Conservation (phyloP, 2,329 filamentous ascomycete species). For the Stachybotrys echinatus region DNA sequence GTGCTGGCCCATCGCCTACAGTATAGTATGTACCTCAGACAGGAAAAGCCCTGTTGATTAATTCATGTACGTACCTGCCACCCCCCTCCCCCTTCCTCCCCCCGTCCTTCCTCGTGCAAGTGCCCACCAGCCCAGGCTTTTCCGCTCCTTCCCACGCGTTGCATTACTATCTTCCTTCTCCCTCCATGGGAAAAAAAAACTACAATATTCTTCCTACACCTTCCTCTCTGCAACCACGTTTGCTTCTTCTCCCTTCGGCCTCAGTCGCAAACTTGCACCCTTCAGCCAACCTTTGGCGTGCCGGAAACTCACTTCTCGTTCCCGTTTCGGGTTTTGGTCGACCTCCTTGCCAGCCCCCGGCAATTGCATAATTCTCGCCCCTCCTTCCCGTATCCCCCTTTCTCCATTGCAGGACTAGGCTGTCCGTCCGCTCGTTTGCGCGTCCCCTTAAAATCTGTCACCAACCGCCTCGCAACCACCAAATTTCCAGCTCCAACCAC, state of each 20-base stretch:
- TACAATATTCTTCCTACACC: neutral
- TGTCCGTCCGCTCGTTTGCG: slow-evolving; percentile 35
- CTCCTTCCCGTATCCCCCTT: slow-evolving; percentile 15
- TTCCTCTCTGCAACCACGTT: slow-evolving; percentile 5
- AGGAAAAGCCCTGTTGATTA: neutral
- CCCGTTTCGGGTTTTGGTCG: slow-evolving; percentile 12
- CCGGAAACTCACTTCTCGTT: slow-evolving; percentile 23
- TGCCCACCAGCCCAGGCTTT: neutral
- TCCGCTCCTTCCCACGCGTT: slow-evolving; percentile 8
- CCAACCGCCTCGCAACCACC: slow-evolving; percentile 13
- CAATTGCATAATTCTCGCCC: slow-evolving; percentile 29
- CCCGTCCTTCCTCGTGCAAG: neutral
- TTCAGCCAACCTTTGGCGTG: neutral
- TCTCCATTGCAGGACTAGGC: slow-evolving; percentile 21
- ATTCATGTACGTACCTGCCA: slow-evolving; percentile 5
- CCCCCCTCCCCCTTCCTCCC: slow-evolving; percentile 7
- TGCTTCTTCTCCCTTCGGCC: slow-evolving; percentile 9
- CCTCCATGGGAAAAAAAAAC: neutral
- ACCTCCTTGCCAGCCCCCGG: slow-evolving; percentile 18
- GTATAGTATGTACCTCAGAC: neutral
- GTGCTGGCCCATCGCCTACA: no score
- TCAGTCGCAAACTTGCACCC: neutral
- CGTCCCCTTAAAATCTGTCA: slow-evolving; percentile 26
- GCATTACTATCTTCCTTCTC: slow-evolving; percentile 6
- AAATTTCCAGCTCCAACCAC: slow-evolving; percentile 2